Base-by-base conservation (phyloP, 2,329 filamentous ascomycete species). In the Thelonectria blattea region DNA sequence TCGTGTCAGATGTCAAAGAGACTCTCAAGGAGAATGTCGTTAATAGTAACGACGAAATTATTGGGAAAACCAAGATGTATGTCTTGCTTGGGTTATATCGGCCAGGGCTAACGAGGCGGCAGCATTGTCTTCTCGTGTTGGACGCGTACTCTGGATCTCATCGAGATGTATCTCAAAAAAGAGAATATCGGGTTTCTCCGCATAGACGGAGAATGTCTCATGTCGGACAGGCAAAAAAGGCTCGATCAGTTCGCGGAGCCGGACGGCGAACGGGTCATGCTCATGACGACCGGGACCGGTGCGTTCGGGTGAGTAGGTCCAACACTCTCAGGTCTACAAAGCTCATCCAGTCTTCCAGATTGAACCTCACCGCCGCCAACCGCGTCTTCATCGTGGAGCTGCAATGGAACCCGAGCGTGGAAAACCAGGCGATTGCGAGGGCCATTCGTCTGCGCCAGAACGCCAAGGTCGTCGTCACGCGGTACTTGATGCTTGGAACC, bases 321-420 rank as follows among this genome's bases (percentile, higher is more conserved):
- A 12, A 2, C n/a, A 2, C 7, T 3, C 2, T 3, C 24, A 7
- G 32, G 1, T 1, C 34, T 1, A 11, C 5, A 1, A 14, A 6
- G 17, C 15, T 2, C 1, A 6, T 5, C 10, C 0, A 14, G 1
- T 2, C 0, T 3, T 3, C 5, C 5, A 80, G 81, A 10, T 60
- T 85, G 0, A 83, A 84, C n/a, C 72, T 85, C 3, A 78, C 79
- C 0, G 74, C 74, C 0, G 82, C 82, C 0, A 82, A 79, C 45
- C 75, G 78, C 0, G 77, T 85, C 0, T 82, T 81, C 58, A 78
- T 85, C 3, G 70, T 85, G 0, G 83, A 85, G 51, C 78, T 81
- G 0, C 83, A 85, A 24, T 85, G 83, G 82, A 85, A 85, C 41
- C 83, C 82, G 0, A 79, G 76, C 2, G 77, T 83, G 0, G 83